Percentiles rank a stretch among this genome's conserved stretches.
These are phyloP conservation scores for Aspergillus ustus DNA, from an alignment of 2,329 filamentous ascomycete genomes.

Conservation along the genomic window DNA sequence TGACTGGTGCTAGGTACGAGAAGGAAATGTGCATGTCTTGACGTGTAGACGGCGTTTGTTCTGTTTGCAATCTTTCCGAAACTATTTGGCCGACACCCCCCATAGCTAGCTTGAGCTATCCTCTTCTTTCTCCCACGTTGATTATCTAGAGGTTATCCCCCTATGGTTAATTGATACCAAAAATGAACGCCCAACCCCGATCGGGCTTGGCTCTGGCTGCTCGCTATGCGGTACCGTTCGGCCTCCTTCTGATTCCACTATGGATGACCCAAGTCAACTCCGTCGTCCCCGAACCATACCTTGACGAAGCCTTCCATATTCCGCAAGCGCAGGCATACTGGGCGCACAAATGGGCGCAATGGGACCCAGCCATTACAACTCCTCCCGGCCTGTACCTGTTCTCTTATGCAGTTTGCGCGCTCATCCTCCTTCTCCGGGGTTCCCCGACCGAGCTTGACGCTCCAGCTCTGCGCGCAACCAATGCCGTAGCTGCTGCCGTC, in stretches of 20 bases:
- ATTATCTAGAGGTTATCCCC: neutral
- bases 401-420: slow-evolving; percentile 52
- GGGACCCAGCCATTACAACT: slow-evolving; percentile 98
- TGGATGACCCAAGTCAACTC: slow-evolving; percentile 54
- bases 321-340: slow-evolving; percentile 92
- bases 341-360: slow-evolving; percentile 70
- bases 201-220: slow-evolving; percentile 41
- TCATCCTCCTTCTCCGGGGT: slow-evolving; percentile 28
- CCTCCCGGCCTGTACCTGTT: slow-evolving; percentile 77
- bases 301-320: slow-evolving; percentile 67
- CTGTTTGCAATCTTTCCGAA: slow-evolving; percentile 16
- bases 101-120: neutral
- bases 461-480: slow-evolving; percentile 43
- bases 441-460: slow-evolving; percentile 40
- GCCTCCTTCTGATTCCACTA: slow-evolving; percentile 37
- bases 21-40: neutral
- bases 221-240: slow-evolving; percentile 43
- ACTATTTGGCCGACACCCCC: neutral
- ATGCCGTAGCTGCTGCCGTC: slow-evolving; percentile 41
- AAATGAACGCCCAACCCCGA: slow-evolving; percentile 37
- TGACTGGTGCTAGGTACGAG: neutral
- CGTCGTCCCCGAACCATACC: slow-evolving; percentile 61
- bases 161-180: slow-evolving; percentile 18
- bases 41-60: slow-evolving; percentile 12
- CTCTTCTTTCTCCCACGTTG: neutral